Conservation (phyloP, 2,329 filamentous ascomycete species). For the Ceratocystis ficicola region DNA sequence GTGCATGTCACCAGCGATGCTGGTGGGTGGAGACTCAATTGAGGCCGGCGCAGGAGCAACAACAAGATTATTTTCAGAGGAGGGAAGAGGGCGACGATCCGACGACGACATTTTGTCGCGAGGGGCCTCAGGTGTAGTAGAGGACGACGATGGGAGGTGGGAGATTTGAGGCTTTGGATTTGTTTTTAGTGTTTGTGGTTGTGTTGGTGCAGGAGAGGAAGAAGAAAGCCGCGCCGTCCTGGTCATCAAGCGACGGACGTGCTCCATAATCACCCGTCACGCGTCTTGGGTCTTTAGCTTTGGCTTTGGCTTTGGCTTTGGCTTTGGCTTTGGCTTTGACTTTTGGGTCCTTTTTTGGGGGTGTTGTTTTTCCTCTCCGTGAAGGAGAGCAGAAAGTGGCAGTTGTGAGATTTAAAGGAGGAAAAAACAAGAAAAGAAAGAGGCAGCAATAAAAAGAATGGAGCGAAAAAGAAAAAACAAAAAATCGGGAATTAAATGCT, state of each 20-base stretch:
- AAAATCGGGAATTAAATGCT: background rate
- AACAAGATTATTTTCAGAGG: background rate
- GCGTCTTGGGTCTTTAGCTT: conserved; percentile 2
- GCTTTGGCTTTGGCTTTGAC: too few relatives aligned
- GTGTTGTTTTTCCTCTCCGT: too few relatives aligned
- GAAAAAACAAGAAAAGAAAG: background rate
- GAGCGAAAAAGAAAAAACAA: background rate
- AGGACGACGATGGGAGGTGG: background rate
- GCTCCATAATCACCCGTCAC: conserved; percentile 16
- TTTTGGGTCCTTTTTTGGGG: too few relatives aligned
- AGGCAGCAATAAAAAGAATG: background rate
- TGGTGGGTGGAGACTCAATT: conserved; percentile 20
- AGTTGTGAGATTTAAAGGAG: background rate
- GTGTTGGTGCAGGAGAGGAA: conserved; percentile 9
- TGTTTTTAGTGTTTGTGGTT: background rate
- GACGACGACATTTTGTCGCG: background rate
- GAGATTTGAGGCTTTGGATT: background rate
- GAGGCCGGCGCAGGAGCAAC: background rate
- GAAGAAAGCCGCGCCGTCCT: conserved; percentile 14
- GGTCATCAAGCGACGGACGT: conserved; percentile 16
- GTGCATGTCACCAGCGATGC: conserved; percentile 14
- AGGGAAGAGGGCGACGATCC: background rate
- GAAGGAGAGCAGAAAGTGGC: background rate
- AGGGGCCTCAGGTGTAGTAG: background rate
- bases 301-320: too few relatives aligned